Conservation (phyloP, 495 filamentous ascomycete species). For the Hypoxylon crocopeplum region DNA sequence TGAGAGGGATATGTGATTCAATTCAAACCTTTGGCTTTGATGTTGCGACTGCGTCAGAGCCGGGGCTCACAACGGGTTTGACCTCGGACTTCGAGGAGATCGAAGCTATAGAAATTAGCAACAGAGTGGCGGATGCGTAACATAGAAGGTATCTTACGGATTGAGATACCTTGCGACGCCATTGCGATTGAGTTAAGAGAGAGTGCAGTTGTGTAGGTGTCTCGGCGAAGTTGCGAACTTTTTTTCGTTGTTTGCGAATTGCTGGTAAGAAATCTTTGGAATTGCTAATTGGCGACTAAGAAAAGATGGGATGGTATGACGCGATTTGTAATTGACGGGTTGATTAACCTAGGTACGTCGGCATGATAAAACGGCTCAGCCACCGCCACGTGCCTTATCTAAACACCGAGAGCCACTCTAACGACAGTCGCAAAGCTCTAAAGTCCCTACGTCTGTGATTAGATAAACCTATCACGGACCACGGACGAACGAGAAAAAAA, state of each 20-base stretch:
- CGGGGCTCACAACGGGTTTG: conserved; percentile 30
- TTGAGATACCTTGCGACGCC: conserved; percentile 41
- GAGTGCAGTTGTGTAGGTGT: background rate
- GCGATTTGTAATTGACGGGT: conserved; percentile 35
- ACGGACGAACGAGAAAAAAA: too few relatives aligned
- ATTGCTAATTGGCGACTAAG: conserved; percentile 1
- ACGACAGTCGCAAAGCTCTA: too few relatives aligned
- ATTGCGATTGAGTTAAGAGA: conserved; percentile 31
- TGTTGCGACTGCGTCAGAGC: conserved; percentile 28
- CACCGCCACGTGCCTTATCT: too few relatives aligned
- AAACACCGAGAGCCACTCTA: too few relatives aligned
- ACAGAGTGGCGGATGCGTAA: background rate
- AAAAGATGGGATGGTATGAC: conserved; percentile 37
- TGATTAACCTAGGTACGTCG: conserved; percentile 1
- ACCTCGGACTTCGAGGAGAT: conserved; percentile 36
- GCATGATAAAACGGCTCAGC: background rate
- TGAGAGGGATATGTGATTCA: background rate
- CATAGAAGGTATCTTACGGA: conserved; percentile 39
- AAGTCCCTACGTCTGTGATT: too few relatives aligned
- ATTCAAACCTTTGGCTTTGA: conserved; percentile 55
- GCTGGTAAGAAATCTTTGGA: background rate
- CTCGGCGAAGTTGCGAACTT: background rate
- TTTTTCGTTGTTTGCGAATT: conserved; percentile 8
- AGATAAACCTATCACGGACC: too few relatives aligned
- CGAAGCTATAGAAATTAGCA: conserved; percentile 38